Percentiles rank a stretch among this genome's conserved stretches.
Conservation (phyloP, 106 monocot genomes). For the Allium fistulosum region DNA sequence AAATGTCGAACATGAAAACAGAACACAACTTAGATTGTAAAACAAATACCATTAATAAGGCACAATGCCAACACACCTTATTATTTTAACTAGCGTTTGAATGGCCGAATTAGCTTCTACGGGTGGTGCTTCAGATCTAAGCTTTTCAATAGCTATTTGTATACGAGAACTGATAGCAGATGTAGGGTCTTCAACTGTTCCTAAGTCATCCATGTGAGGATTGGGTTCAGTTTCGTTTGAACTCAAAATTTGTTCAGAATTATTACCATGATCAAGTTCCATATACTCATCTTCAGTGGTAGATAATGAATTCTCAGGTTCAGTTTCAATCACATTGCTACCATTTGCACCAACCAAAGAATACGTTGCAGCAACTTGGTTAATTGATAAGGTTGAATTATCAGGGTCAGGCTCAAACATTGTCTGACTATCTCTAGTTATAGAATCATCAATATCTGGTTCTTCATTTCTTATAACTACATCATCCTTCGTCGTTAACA, state of each 20-base stretch:
- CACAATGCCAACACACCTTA: constrained; percentile 33
- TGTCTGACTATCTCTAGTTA: background rate
- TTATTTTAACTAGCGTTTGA: constrained; percentile 77
- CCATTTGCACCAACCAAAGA: too few relatives aligned
- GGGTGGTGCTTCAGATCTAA: constrained; percentile 52
- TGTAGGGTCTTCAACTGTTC: constrained; percentile 65
- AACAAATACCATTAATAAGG: too few relatives aligned
- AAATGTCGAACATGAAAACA: background rate
- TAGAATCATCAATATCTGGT: constrained; percentile 40
- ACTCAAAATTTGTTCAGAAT: background rate
- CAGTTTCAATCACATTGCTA: background rate
- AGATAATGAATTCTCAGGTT: background rate
- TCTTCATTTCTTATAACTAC: constrained; percentile 6
- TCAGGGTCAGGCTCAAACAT: constrained; percentile 27
- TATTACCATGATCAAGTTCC: constrained; percentile 42
- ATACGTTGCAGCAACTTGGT: too few relatives aligned
- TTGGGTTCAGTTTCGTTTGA: constrained; percentile 4
- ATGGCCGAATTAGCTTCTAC: constrained; percentile 34
- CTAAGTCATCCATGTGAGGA: constrained; percentile 11
- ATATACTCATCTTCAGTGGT: too few relatives aligned
- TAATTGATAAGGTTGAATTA: constrained; percentile 5
- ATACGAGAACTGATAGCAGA: constrained; percentile 48
- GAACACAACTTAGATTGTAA: too few relatives aligned
- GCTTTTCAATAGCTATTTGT: constrained; percentile 41
- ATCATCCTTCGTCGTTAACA: background rate